Conservation (phyloP, 108 stramenopile genomes). For the Halocafeteria seosinensis region DNA sequence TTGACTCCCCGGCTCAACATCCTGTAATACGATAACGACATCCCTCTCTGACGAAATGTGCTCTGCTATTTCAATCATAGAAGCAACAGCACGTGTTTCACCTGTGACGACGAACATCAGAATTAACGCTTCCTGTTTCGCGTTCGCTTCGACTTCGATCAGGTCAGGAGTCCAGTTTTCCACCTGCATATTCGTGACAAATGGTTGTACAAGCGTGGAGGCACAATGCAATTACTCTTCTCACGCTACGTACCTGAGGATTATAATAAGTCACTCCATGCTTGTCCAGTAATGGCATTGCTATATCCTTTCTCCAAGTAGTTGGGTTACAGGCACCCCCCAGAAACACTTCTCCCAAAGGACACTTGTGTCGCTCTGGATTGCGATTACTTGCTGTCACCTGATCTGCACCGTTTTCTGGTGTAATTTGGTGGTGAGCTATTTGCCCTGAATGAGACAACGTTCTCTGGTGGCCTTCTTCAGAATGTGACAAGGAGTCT, state of each 20-base stretch:
- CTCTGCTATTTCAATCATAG: conserved; percentile 14
- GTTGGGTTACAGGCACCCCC: conserved; percentile 13
- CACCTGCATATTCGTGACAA: too few relatives aligned
- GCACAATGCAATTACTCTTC: too few relatives aligned
- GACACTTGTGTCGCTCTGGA: too few relatives aligned
- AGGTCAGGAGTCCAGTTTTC: conserved; percentile 6
- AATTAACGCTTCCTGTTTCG: background rate
- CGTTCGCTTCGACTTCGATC: background rate
- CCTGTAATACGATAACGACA: conserved; percentile 3
- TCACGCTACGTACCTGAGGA: too few relatives aligned
- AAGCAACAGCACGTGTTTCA: background rate
- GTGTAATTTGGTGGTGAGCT: too few relatives aligned
- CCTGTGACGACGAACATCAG: conserved; percentile 7
- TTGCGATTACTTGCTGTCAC: too few relatives aligned
- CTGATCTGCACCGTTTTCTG: too few relatives aligned
- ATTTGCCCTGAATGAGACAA: too few relatives aligned
- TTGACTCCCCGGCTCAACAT: background rate
- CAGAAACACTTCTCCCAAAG: too few relatives aligned
- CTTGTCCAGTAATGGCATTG: background rate
- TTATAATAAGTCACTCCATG: conserved; percentile 6
- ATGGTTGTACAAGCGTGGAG: too few relatives aligned
- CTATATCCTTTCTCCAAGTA: conserved; percentile 6
- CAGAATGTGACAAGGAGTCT: too few relatives aligned
- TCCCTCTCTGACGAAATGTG: background rate
- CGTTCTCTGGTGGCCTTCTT: too few relatives aligned